Conservation (phyloP, 306 rosid genomes). For the Acmispon strigosus region DNA sequence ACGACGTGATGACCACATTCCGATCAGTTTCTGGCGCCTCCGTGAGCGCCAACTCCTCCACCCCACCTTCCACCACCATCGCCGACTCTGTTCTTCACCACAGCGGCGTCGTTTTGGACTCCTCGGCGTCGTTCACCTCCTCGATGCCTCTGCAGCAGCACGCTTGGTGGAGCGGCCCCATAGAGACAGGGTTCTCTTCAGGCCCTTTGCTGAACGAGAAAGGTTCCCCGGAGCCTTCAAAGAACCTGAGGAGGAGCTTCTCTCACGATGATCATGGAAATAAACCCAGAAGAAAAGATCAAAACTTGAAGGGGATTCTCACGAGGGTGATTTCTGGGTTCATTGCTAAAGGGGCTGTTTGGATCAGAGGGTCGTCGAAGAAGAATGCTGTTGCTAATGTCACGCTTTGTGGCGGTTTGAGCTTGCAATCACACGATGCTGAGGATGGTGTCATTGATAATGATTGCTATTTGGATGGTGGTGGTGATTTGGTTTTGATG, state of each 20-base stretch:
- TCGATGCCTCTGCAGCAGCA: not conserved
- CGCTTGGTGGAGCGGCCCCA: constrained; percentile 29
- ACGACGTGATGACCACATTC: constrained; percentile 47
- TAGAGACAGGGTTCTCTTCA: constrained; percentile 34
- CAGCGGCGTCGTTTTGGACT: constrained; percentile 20
- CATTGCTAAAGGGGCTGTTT: too few species aligned
- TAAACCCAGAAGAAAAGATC: not conserved
- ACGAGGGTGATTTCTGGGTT: constrained; percentile 25
- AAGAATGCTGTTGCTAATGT: constrained; percentile 10
- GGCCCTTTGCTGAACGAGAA: constrained; percentile 15
- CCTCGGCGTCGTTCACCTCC: constrained; percentile 36
- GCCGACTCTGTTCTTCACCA: constrained; percentile 11
- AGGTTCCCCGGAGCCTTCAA: not conserved
- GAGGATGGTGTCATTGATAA: constrained; percentile 8
- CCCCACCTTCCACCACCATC: constrained; percentile 65
- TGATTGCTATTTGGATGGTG: not conserved
- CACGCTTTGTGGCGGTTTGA: constrained; percentile 21
- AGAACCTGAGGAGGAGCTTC: constrained; percentile 21
- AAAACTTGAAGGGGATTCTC: constrained; percentile 27
- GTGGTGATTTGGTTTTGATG: constrained; percentile 7
- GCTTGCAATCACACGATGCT: not conserved
- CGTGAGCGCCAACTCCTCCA: constrained; percentile 81
- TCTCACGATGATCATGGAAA: not conserved
- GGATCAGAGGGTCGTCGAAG: not conserved
- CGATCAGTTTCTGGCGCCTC: constrained; percentile 81